Evolutionary conservation across 2,329 filamentous ascomycete genomes (phyloP), one percentile per base, ranked within the genome.

Genomic region (Chaetomium olivaceum): DNA sequence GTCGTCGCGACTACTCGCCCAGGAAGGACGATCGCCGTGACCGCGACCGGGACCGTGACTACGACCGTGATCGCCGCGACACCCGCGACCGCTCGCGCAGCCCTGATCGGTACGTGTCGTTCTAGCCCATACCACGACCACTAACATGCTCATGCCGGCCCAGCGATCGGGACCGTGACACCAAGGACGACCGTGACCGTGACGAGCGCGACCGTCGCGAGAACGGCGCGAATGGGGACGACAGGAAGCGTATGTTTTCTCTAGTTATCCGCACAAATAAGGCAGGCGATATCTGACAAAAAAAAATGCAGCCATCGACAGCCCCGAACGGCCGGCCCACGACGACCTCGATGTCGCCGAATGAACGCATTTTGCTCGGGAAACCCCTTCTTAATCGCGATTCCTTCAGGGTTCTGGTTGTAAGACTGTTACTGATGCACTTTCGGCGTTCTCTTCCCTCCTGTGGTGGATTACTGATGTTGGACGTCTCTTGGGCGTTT

Each of bases 301-400:
- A 67, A 67, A 59, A 71, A 73, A 63, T 73, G 62, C 67, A 83
- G 82, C 86, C 76, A 81, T 90, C 74, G 92, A 96, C 72, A 92
- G 91, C 73, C 90, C 92, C 71, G 87, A 91, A 68, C 89, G 91
- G 69, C 89, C 91, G 69, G 89, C 88, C 73, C 92, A 97, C 75
- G 95, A 99, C 78, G 95, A 99, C 76, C 87, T 98, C 76, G 95
- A 99, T 78, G 93, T 95, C 76, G 94, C 93, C 74, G 95, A 98
- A 81, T 89, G 82, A 67, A 52, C 60, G 33, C 23, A 46, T 39
- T 56, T 46, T 36, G 6, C 43, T 52, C n/a, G 21, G 29, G 58
- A 25, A n/a, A 8, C 23, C 46, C 25, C 48, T 48, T 56, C 23
- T 60, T 58, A 55, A 50, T 25, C 48, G 56, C 61, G 25, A 52